These are phyloP conservation scores for Schoenoplectus triqueter DNA, from an alignment of 202 grass and related monocot species.

Conservation along the genomic window DNA sequence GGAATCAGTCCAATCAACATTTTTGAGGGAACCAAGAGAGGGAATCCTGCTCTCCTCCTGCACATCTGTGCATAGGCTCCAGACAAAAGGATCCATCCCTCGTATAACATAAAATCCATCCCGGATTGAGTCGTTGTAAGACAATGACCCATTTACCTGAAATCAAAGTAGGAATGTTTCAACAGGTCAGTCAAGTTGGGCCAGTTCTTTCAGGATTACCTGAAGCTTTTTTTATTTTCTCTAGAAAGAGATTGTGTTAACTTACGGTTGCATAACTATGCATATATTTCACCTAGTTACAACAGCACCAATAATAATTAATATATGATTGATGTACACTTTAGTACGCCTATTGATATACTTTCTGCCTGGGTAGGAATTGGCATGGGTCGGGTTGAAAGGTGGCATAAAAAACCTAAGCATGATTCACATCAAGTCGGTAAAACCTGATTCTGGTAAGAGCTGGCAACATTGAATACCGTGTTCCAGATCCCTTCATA, in stretches of 20 bases:
- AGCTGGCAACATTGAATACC: neutral
- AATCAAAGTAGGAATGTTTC: neutral
- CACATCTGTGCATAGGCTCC: slow-evolving; percentile 80
- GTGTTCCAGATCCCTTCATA: neutral
- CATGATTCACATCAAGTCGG: neutral
- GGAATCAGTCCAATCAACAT: slow-evolving; percentile 62
- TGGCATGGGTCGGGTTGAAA: neutral
- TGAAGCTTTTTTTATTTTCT: neutral
- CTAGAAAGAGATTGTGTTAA: neutral
- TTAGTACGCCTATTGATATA: neutral
- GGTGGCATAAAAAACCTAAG: neutral
- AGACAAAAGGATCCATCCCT: slow-evolving; percentile 92
- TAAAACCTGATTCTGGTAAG: neutral
- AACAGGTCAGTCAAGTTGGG: neutral
- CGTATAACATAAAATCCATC: slow-evolving; percentile 96
- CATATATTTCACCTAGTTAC: slow-evolving; percentile 13
- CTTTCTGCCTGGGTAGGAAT: neutral
- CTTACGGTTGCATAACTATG: neutral
- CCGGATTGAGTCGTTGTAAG: slow-evolving; percentile 76
- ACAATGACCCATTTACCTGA: slow-evolving; percentile 87
- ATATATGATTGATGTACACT: neutral
- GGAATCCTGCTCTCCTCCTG: slow-evolving; percentile 81
- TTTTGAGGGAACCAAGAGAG: slow-evolving; percentile 64
- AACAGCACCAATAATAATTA: neutral
- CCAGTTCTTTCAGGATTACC: neutral